A percentile compares a stretch with the other conserved stretches of the same genome.
These are phyloP conservation scores for Clarireedia hainanense DNA, from an alignment of 2,329 filamentous ascomycete genomes.

Conservation along the genomic window DNA sequence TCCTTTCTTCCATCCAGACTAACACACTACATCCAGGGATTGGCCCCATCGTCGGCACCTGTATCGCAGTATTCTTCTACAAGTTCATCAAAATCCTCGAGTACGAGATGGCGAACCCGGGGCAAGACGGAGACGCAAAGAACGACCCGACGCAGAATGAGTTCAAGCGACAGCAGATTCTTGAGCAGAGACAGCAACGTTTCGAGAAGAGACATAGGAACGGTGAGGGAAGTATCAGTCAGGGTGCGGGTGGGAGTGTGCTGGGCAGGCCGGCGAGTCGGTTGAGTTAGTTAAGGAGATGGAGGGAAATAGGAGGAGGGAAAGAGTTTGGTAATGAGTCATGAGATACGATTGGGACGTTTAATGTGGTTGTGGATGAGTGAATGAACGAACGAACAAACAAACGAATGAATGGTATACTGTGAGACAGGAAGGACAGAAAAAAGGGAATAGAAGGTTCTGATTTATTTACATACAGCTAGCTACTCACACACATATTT, in stretches of 20 bases:
- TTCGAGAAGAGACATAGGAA: background rate
- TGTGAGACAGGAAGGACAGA: too few species aligned
- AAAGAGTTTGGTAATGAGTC: too few species aligned
- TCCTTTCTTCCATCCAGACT: too few species aligned
- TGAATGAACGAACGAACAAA: too few species aligned
- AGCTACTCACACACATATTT: too few species aligned
- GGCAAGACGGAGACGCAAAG: conserved; percentile 23
- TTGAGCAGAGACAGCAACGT: conserved; percentile 1
- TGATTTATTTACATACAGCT: too few species aligned
- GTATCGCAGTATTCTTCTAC: conserved; percentile 42
- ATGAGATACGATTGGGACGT: too few species aligned
- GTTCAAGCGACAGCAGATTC: background rate
- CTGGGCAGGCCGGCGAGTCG: background rate
- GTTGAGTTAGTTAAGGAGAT: background rate
- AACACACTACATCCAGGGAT: conserved; percentile 28
- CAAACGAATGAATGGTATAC: too few species aligned
- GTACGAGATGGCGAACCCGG: conserved; percentile 38
- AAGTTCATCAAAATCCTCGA: conserved; percentile 41
- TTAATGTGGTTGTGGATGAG: too few species aligned
- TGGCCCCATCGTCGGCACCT: conserved; percentile 41
- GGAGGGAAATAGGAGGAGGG: too few species aligned
- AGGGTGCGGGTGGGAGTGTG: background rate
- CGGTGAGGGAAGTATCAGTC: background rate
- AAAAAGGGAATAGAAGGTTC: too few species aligned
- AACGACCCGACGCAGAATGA: conserved; percentile 9